Conservation (phyloP, 2,329 filamentous ascomycete species). For the Colletotrichum sansevieriae region DNA sequence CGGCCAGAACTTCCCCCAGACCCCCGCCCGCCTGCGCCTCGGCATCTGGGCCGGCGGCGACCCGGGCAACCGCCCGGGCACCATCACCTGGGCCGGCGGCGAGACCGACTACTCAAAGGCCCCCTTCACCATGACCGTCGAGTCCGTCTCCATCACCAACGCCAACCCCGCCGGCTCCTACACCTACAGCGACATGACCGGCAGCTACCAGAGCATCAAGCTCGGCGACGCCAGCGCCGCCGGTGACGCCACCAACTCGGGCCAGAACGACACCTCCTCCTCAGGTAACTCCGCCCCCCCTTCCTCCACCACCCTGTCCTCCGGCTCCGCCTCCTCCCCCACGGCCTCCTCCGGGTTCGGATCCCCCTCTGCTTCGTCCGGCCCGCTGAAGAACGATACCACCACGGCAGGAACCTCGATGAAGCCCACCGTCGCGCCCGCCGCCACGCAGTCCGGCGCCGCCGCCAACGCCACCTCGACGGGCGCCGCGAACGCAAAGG, state of each 20-base stretch:
- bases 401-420: conserved; percentile 16
- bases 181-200: conserved; percentile 45
- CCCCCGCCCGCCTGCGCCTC: conserved; percentile 65
- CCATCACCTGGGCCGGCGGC: conserved; percentile 68
- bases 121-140: conserved; percentile 72
- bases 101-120: conserved; percentile 50
- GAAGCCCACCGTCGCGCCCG: conserved; percentile 12
- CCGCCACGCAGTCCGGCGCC: conserved; percentile 31
- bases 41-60: conserved; percentile 60
- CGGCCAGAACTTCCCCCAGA: conserved; percentile 70
- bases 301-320: neutral
- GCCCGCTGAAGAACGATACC: conserved; percentile 23
- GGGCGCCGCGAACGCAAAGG: conserved; percentile 3
- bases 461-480: conserved; percentile 27
- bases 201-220: conserved; percentile 46
- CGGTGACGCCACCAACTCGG: conserved; percentile 34
- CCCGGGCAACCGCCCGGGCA: conserved; percentile 52
- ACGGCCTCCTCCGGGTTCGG: conserved; percentile 26
- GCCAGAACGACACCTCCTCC: conserved; percentile 34
- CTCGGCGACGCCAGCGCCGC: conserved; percentile 21
- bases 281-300: conserved; percentile 20
- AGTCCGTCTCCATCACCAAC: conserved; percentile 59
- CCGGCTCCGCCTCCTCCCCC: conserved; percentile 10
- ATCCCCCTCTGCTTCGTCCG: conserved; percentile 11
- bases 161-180: conserved; percentile 51